These are phyloP conservation scores for Escovopsis sp. DNA, from an alignment of 2,329 filamentous ascomycete species.

Conservation along the genomic window DNA sequence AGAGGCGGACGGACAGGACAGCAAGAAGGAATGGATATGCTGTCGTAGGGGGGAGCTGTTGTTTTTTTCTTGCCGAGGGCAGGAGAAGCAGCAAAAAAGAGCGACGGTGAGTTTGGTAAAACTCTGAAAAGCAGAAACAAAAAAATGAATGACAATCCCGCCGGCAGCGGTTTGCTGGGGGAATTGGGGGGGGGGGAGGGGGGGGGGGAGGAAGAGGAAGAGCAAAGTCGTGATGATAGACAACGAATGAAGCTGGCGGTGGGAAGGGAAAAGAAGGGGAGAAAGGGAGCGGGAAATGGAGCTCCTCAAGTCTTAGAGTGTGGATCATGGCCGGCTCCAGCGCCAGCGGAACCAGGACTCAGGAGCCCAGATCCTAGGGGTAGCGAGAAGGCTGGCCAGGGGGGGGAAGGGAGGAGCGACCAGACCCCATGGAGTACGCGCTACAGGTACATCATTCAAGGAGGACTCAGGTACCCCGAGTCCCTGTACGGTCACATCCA, in stretches of 20 bases:
- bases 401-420: no score
- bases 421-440: no score
- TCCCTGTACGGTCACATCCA: no score
- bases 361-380: no score
- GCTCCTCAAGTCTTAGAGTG: not conserved
- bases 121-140: conserved; percentile 23
- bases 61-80: not conserved
- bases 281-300: not conserved
- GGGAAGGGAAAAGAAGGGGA: conserved; percentile 10
- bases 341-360: no score
- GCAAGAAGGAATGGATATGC: conserved; percentile 4
- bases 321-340: no score
- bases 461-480: no score
- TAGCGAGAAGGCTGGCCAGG: no score
- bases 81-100: conserved; percentile 19
- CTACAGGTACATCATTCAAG: no score
- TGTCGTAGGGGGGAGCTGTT: not conserved
- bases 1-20: conserved; percentile 4
- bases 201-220: conserved; percentile 3
- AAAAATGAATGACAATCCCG: conserved; percentile 37
- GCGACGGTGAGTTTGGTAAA: conserved; percentile 17
- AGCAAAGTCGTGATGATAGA: conserved; percentile 16
- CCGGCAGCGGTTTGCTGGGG: conserved; percentile 30
- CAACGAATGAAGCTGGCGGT: conserved; percentile 21
- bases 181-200: conserved; percentile 8